Base-by-base conservation (phyloP, 1,139 yeast species). In the Candida tunisiensis region DNA sequence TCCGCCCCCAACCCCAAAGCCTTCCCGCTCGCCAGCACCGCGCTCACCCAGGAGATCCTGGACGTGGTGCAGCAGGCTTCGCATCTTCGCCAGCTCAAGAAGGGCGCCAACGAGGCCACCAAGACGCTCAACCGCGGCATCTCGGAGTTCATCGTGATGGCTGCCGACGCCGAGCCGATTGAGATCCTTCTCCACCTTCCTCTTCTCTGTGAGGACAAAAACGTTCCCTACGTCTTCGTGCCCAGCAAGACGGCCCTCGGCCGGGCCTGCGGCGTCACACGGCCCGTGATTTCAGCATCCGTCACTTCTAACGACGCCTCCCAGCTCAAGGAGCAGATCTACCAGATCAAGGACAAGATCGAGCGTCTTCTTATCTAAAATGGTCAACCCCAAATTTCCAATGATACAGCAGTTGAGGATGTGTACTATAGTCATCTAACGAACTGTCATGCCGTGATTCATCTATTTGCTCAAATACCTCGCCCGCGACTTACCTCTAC, bases 91-190 rank as follows among this genome's bases (percentile, higher is more conserved):
- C 99, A 91, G 64, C 74, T 88, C 60, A 88, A 91, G 72, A 88
- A 88, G 63, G 99, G 99, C 60, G 98, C 98, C 42, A 88, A 91
- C 60, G 99, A 88, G 65, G 93, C 98, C 48, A 91, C 98, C 65
- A 88, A 91, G 71, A 88, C 98, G 48, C 73, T 88, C 63, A 88
- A 91, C 78, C 82, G 98, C 69, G 98, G 98, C 73, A 88, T 91
- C 52, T 79, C 95, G 47, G 98, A 88, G 65, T 88, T 91, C 70
- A 85, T 91, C 61, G 82, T 91, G 64, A 83, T 91, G 95, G 98
- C 98, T 45, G 99, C 98, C 47, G 98, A 91, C 57, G 82, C 98
- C 47, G 94, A 88, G 61, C 99, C 99, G 48, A 85, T 91, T 53
- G 98, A 91, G 66, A 88, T 91, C 58, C 75, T 91, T 55, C 74